Evolutionary conservation across 805 yeast genomes (phyloP).

Genomic region (Metschnikowia borealis): DNA sequence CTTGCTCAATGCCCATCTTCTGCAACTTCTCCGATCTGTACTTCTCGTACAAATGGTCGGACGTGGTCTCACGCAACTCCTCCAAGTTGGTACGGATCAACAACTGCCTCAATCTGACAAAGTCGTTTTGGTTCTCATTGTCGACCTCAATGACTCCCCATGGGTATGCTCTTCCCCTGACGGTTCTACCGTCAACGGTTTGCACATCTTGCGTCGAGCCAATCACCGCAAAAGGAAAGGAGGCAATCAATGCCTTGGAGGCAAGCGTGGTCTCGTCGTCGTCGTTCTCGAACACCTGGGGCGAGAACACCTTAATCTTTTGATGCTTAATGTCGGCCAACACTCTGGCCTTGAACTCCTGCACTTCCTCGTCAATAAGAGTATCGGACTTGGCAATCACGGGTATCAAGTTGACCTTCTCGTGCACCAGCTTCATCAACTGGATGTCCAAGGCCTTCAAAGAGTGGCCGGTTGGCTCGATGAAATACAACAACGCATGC

Average conservation of each 20-base stretch:
- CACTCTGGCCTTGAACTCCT: slow-evolving; percentile 70
- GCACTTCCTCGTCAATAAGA: slow-evolving; percentile 80
- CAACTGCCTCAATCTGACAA: slow-evolving; percentile 81
- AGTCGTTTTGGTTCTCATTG: slow-evolving; percentile 90
- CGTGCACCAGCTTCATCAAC: slow-evolving; percentile 82
- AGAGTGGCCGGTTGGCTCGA: slow-evolving; percentile 96
- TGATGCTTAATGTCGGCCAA: slow-evolving; percentile 72
- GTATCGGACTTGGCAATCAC: slow-evolving; percentile 94
- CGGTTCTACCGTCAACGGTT: slow-evolving; percentile 68
- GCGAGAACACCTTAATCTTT: slow-evolving; percentile 68
- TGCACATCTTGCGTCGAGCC: slow-evolving; percentile 79
- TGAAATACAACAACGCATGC: slow-evolving; percentile 89
- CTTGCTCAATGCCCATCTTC: slow-evolving; percentile 87
- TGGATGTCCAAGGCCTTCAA: slow-evolving; percentile 84
- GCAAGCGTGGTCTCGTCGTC: slow-evolving; percentile 76
- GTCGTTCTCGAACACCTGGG: slow-evolving; percentile 72
- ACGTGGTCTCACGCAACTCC: slow-evolving; percentile 85
- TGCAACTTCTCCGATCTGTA: slow-evolving; percentile 82
- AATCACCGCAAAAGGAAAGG: slow-evolving; percentile 89
- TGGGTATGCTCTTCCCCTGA: slow-evolving; percentile 91
- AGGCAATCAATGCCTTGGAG: slow-evolving; percentile 61
- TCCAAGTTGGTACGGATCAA: slow-evolving; percentile 87
- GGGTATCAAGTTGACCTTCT: slow-evolving; percentile 90
- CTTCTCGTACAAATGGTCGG: slow-evolving; percentile 72
- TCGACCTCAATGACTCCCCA: slow-evolving; percentile 98